Evolutionary conservation across 1,139 yeast genomes (phyloP), one percentile per base, ranked within the genome.

Genomic region (Taphrina populina): DNA sequence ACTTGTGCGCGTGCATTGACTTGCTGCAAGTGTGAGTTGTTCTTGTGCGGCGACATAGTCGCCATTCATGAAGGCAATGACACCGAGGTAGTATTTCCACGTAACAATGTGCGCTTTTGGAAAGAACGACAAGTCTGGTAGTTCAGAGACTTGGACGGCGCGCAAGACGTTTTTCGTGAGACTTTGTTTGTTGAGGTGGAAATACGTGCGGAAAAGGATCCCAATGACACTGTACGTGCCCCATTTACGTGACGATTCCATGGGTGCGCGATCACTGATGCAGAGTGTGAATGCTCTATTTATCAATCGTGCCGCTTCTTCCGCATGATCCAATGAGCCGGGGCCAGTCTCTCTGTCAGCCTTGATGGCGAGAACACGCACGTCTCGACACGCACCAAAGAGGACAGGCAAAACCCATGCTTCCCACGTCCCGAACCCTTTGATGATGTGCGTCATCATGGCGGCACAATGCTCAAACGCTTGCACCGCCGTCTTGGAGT

Each of bases 261-360:
- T 60, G 45, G 79, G 73, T 58, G 81, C 82, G 60, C 92, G 78
- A 69, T 90, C 96, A 61, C 85, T 87, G 37, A 88, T 72, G 61
- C 95, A 84, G 3, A 85, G 69, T 60, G 84, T 86, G 69, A 88
- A 84, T 5, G 92, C 80, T 59, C 81, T 76, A 69, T 88, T 88
- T 59, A 88, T 71, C 4, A 76, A 67, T 67, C 73, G 61, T 0
- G 74, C 67, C 2, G 83, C 79, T 58, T 72, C 78, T 4, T 88
- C 90, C 11, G 36, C 8, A n/a, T n/a, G n/a, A 19, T 27, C 17
- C 29, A 19, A 44, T 17, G 27, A 39, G 30, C 17, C 43, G 37
- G n/a, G n/a, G n/a, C n/a, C n/a, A n/a, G n/a, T n/a, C n/a, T n/a
- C n/a, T 30, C 27, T 32, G 44, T 64, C 52, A 34, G 63, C 68